Percentiles rank a stretch among this genome's conserved stretches.
Conservation (phyloP, 2,329 filamentous ascomycete species). For the Hypoxylon sp. region DNA sequence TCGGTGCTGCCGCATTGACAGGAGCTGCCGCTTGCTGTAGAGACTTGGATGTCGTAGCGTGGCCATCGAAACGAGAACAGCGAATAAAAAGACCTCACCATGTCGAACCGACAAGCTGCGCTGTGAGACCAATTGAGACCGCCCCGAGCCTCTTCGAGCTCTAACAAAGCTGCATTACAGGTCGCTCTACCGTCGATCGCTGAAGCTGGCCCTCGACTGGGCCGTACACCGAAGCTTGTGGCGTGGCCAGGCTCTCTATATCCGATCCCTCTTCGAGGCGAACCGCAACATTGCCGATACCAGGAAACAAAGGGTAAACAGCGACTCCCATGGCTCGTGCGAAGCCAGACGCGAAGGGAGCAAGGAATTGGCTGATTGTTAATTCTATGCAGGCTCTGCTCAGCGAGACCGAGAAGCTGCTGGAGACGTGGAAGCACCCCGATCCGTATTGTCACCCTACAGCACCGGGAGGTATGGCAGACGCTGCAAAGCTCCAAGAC, state of each 20-base stretch:
- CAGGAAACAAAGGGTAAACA: conserved; percentile 80
- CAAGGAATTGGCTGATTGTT: conserved; percentile 3
- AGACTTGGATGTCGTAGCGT: conserved; percentile 10
- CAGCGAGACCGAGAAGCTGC: conserved; percentile 83
- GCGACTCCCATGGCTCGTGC: background rate
- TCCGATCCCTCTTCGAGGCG: conserved; percentile 92
- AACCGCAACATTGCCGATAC: conserved; percentile 87
- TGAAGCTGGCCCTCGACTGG: conserved; percentile 97
- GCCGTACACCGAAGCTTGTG: conserved; percentile 90
- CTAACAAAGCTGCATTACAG: conserved; percentile 49
- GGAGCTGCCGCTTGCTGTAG: conserved; percentile 7
- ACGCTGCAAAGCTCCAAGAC: background rate
- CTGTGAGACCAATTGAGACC: conserved; percentile 52
- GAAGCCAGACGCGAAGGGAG: background rate
- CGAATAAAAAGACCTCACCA: conserved; percentile 41
- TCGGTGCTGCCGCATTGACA: conserved; percentile 7
- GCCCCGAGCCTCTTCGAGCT: background rate
- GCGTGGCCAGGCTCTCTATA: conserved; percentile 96
- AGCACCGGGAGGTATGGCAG: conserved; percentile 82
- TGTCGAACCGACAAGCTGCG: conserved; percentile 59
- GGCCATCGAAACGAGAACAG: conserved; percentile 4
- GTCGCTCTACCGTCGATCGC: conserved; percentile 86
- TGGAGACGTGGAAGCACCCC: conserved; percentile 96
- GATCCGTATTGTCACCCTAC: conserved; percentile 91
- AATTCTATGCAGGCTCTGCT: conserved; percentile 71